Base-by-base conservation (phyloP, 2,329 filamentous ascomycete genomes). In the Phyllosticta capitalensis region DNA sequence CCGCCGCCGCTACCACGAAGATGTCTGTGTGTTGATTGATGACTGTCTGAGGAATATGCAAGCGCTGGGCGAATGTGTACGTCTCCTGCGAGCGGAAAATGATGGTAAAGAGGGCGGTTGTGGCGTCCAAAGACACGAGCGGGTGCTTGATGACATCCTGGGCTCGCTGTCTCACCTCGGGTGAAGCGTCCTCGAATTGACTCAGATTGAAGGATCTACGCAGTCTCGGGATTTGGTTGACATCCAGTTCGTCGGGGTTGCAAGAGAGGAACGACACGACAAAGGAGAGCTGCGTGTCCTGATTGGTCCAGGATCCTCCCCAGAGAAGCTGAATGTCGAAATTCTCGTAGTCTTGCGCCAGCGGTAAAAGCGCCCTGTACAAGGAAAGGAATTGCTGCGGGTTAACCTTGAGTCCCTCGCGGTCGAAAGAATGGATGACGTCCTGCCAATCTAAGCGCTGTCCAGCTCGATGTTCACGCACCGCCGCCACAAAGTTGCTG, bases 261-360 rank as follows among this genome's bases (percentile, higher is more conserved):
- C 92, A 81, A 3, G 88, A 89, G 21, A 92, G 81, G 70, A 92
- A 96, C 19, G 91, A 91, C 63, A 88, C 87, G 58, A 97, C 83
- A 70, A 97, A 96, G n/a, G 92, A 95, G 38, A 99, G 78, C 64
- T 97, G 92, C 0, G 94, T 90, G 63, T 95, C 86, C 14, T 88
- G 83, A 65, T 95, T 84, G 63, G 87, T 84, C 92, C 95, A 99
- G 63, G 83, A 67, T 7, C 92, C 92, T 61, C 92, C 92, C 92
- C 94, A 97, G 21, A 99, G 78, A 48, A 81, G 82, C 71, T 96
- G 91, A 52, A 99, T 87, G 69, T 96, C 90, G 66, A 97, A 85
- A 24, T 78, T 77, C 17, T 81, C 76, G 54, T 83, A 77, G 9
- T 82, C 80, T 30, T 76, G 72, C 2, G 91, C 89, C 58, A 94